Conservation (phyloP, 768 basidiomycete species). For the Cystobasidium ongulense region DNA sequence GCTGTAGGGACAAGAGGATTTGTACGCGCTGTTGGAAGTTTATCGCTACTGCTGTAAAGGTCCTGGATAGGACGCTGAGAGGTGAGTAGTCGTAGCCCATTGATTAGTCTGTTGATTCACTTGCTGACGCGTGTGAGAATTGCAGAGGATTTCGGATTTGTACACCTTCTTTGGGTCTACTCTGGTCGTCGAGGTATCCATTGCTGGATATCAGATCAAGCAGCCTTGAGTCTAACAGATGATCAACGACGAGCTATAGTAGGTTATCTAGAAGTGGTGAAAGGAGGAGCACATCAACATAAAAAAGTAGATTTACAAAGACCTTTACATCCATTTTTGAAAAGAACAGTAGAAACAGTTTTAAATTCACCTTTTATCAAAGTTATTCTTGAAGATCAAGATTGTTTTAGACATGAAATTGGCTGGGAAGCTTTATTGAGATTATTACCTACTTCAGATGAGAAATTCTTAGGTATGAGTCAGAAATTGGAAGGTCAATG, state of each 20-base stretch:
- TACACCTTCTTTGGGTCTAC: constrained; percentile 91
- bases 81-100: constrained; percentile 43
- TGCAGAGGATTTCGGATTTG: constrained; percentile 75
- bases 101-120: background rate
- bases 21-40: constrained; percentile 91
- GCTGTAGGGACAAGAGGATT: constrained; percentile 82
- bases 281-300: constrained; percentile 67
- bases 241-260: constrained; percentile 80
- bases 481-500: constrained; percentile 17
- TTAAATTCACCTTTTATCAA: constrained; percentile 56
- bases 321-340: constrained; percentile 63
- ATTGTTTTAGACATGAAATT: constrained; percentile 63
- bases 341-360: constrained; percentile 30
- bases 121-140: background rate
- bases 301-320: constrained; percentile 69
- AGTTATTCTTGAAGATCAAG: constrained; percentile 71
- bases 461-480: constrained; percentile 44
- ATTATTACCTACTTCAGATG: constrained; percentile 58
- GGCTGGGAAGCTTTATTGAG: constrained; percentile 68
- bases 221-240: constrained; percentile 82
- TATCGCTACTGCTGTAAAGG: constrained; percentile 81
- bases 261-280: constrained; percentile 74
- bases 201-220: constrained; percentile 86
- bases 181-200: constrained; percentile 98
- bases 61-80: constrained; percentile 67